Conservation (phyloP, 2,329 filamentous ascomycete species). For the Aureobasidium melanogenum region DNA sequence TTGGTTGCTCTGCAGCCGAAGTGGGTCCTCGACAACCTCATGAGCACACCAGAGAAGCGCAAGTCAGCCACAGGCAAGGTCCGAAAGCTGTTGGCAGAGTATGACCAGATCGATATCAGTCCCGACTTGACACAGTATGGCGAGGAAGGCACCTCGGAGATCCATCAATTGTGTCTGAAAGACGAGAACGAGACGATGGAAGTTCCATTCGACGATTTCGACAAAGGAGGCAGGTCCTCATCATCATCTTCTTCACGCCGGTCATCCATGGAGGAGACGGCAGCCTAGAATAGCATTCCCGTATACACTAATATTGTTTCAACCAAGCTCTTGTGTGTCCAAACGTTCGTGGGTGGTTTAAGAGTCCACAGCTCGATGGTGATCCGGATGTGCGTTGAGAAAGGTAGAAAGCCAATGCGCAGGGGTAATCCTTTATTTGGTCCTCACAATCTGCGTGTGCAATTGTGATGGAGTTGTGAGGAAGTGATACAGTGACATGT, state of each 20-base stretch:
- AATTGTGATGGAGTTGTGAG: not conserved
- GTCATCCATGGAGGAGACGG: slow-evolving; percentile 2
- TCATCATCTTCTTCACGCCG: slow-evolving; percentile 5
- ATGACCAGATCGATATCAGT: slow-evolving; percentile 16
- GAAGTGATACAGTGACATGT: not conserved
- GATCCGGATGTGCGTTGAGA: not conserved
- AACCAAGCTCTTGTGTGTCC: not conserved
- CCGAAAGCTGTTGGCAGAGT: slow-evolving; percentile 16
- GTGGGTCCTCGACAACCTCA: slow-evolving; percentile 17
- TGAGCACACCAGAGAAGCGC: slow-evolving; percentile 16
- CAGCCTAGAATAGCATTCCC: not conserved
- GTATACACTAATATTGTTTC: not conserved
- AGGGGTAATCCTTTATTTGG: not conserved
- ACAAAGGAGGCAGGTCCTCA: slow-evolving; percentile 11
- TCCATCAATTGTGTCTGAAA: slow-evolving; percentile 16
- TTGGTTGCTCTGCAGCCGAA: slow-evolving; percentile 17
- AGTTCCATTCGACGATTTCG: slow-evolving; percentile 16
- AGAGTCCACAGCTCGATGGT: not conserved
- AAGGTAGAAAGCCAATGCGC: not conserved
- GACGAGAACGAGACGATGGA: slow-evolving; percentile 16
- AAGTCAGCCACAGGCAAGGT: slow-evolving; percentile 16
- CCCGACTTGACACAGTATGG: slow-evolving; percentile 16
- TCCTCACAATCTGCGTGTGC: not conserved
- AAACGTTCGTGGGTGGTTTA: not conserved
- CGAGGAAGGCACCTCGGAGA: slow-evolving; percentile 14